phyloP scores from a whole-genome alignment of 2,329 filamentous ascomycete genomes.

The Diaporthe destruens region DNA sequence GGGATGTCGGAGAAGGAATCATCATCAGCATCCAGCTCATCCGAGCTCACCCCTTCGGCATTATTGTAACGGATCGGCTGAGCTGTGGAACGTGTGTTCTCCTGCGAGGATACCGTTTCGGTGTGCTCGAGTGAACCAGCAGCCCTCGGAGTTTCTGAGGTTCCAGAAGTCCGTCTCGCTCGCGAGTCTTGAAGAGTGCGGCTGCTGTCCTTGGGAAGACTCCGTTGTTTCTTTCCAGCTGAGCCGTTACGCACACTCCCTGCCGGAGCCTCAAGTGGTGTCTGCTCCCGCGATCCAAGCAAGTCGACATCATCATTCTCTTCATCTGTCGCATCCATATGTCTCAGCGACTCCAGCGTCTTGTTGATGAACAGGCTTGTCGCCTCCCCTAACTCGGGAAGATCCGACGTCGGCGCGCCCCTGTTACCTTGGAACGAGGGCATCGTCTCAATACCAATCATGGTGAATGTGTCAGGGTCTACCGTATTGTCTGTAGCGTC shows the following conservation, averaged over 20 bases:
- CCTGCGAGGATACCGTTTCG: background rate
- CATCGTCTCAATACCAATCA: conserved; percentile 69
- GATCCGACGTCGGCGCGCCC: conserved; percentile 50
- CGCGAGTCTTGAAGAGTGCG: background rate
- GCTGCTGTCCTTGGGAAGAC: background rate
- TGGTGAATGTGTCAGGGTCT: conserved; percentile 67
- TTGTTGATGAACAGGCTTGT: conserved; percentile 69
- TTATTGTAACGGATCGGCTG: background rate
- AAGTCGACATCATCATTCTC: conserved; percentile 38
- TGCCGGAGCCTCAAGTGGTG: conserved; percentile 19
- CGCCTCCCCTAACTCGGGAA: conserved; percentile 65
- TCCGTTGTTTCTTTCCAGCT: background rate
- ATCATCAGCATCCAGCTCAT: conserved; percentile 58
- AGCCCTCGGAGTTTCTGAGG: conserved; percentile 1
- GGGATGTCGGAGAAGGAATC: conserved; percentile 71
- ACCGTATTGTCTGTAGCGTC: conserved; percentile 49
- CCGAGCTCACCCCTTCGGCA: conserved; percentile 28
- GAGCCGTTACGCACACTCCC: background rate
- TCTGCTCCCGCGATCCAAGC: conserved; percentile 34
- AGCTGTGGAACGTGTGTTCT: background rate
- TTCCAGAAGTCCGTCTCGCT: conserved; percentile 10
- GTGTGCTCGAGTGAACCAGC: background rate
- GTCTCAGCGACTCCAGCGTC: conserved; percentile 64
- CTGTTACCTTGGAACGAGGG: conserved; percentile 62
- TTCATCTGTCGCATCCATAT: conserved; percentile 47